Evolutionary conservation across 2,329 filamentous ascomycete genomes (phyloP).

Genomic region (Xylaria multiplex): DNA sequence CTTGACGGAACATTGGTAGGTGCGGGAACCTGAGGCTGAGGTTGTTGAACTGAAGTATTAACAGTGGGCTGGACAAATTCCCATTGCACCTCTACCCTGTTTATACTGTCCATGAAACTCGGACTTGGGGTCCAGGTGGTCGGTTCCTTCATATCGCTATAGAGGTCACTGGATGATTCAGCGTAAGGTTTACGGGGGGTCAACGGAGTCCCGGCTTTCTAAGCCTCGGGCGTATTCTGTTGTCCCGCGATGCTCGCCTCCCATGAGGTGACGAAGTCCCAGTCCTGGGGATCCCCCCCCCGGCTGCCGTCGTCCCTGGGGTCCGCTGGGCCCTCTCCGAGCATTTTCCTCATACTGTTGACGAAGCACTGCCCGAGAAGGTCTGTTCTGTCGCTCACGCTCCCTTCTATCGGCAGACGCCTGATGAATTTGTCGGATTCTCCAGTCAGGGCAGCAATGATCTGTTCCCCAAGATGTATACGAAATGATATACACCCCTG

Average conservation of each 20-base stretch:
- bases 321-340: neutral
- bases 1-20: too few relatives aligned
- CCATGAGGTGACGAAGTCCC: neutral
- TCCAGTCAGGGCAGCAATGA: conserved; percentile 9
- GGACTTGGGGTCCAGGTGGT: too few relatives aligned
- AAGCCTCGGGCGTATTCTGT: neutral
- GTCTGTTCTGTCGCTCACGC: neutral
- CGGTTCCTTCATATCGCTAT: too few relatives aligned
- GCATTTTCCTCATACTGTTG: neutral
- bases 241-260: accelerated
- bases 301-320: neutral
- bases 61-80: too few relatives aligned
- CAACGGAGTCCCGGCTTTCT: neutral
- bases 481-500: neutral
- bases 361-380: neutral
- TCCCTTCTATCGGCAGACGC: neutral
- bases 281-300: neutral
- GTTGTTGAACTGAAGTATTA: neutral
- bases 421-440: neutral
- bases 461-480: neutral
- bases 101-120: too few relatives aligned
- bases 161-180: too few relatives aligned
- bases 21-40: too few relatives aligned
- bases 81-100: too few relatives aligned
- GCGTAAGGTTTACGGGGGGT: too few relatives aligned